Conservation (phyloP, 306 rosid species). For the Gastrolobium villosum region DNA sequence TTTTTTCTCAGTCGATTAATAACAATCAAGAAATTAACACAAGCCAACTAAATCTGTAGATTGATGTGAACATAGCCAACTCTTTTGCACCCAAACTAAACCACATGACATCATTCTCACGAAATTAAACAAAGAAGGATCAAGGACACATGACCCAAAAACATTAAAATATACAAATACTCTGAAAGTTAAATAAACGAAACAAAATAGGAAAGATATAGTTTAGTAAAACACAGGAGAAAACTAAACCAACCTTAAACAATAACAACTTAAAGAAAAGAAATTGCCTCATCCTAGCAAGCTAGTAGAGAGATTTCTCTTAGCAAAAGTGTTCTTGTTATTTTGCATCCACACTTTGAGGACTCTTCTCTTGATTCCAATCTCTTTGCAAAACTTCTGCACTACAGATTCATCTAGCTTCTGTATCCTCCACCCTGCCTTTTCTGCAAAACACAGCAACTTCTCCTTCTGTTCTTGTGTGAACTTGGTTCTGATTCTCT, state of each 20-base stretch:
- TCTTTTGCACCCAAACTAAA: conserved; percentile 4
- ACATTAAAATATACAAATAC: conserved; percentile 16
- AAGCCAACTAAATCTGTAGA: not conserved
- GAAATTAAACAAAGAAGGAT: conserved; percentile 32
- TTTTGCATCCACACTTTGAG: conserved; percentile 83
- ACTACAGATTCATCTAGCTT: conserved; percentile 60
- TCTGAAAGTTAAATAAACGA: conserved; percentile 8
- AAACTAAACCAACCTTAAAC: not conserved
- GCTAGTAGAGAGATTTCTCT: conserved; percentile 37
- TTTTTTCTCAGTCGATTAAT: not conserved
- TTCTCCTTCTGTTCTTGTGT: conserved; percentile 72
- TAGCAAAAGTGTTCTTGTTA: conserved; percentile 63
- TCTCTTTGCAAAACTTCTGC: conserved; percentile 62
- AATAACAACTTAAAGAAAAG: not conserved
- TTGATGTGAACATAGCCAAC: conserved; percentile 1
- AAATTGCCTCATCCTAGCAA: conserved; percentile 27
- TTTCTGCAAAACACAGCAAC: conserved; percentile 65
- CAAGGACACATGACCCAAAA: conserved; percentile 12
- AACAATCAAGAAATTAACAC: not conserved
- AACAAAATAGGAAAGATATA: not conserved
- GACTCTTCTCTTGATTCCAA: conserved; percentile 67
- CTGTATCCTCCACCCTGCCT: conserved; percentile 69
- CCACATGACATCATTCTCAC: conserved; percentile 6
- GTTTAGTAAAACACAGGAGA: not conserved
- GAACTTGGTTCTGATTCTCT: conserved; percentile 74